Conservation (phyloP, 768 basidiomycete species). For the Fomitopsis pulvina region DNA sequence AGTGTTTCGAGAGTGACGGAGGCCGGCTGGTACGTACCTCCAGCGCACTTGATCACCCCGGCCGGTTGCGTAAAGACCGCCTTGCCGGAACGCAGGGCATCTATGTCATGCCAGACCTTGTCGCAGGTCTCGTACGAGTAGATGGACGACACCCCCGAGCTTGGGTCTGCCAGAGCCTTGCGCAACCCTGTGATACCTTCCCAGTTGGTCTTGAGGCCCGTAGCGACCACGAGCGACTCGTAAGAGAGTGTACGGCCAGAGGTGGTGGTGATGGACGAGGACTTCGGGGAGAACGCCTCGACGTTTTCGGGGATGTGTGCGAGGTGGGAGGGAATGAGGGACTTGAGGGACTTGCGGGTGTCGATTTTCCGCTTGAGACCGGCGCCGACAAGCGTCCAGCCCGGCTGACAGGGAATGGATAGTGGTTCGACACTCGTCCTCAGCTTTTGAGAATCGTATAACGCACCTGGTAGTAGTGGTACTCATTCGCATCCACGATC, state of each 20-base stretch:
- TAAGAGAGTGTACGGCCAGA: slow-evolving; percentile 70
- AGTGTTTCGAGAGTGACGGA: too few relatives aligned
- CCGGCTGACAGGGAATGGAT: slow-evolving; percentile 49
- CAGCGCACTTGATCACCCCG: slow-evolving; percentile 90
- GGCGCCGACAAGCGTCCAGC: slow-evolving; percentile 94
- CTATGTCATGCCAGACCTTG: slow-evolving; percentile 81
- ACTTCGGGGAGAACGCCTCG: slow-evolving; percentile 64
- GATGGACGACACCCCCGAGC: slow-evolving; percentile 83
- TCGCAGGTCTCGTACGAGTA: slow-evolving; percentile 89
- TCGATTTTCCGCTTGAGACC: slow-evolving; percentile 70
- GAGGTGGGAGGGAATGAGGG: slow-evolving; percentile 72
- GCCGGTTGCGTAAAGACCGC: slow-evolving; percentile 95
- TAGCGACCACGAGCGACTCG: slow-evolving; percentile 82
- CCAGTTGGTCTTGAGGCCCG: slow-evolving; percentile 87
- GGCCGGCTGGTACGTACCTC: slow-evolving; percentile 43
- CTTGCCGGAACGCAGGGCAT: slow-evolving; percentile 65
- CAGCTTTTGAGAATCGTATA: slow-evolving; percentile 7
- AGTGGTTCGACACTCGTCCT: too few relatives aligned
- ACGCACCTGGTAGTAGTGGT: slow-evolving; percentile 79
- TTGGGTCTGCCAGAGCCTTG: slow-evolving; percentile 68
- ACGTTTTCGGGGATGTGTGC: slow-evolving; percentile 67
- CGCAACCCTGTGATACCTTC: slow-evolving; percentile 65
- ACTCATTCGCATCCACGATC: slow-evolving; percentile 74
- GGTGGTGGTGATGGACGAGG: slow-evolving; percentile 66
- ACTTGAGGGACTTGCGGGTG: slow-evolving; percentile 56